Base-by-base conservation (phyloP, 345 rosid genomes). In the Rhizophora apiculata region DNA sequence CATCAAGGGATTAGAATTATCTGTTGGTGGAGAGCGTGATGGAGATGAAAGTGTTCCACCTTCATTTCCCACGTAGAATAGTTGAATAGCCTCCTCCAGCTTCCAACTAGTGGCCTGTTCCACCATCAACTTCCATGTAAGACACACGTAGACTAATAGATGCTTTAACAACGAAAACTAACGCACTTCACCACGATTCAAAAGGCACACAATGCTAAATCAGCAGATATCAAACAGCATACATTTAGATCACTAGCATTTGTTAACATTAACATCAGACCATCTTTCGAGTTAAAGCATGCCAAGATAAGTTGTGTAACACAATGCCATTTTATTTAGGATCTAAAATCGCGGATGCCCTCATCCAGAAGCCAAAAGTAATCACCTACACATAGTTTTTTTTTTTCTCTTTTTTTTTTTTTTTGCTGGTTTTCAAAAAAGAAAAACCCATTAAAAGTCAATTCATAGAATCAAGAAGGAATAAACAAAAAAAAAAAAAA, bases 101-200 rank as follows among this genome's bases (percentile, higher is more conserved):
- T 89, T 89, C 99, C 99, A 96, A 79, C 89, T 84, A 21, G 99
- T 96, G 8, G 97, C 96, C 99, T 96, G 73, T 72, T 81, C 31
- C 64, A 63, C 53, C 66, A 60, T 13, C 68, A 62, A 29, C n/a
- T 64, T 59, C 10, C 34, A 58, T 49, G 22, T 10, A 30, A 48
- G 58, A 69, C 27, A 59, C 36, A 58, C 26, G 39, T 0, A 48
- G 24, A 20, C 64, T 56, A 60, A 49, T 29, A 19, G 22, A n/a
- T 48, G 24, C 36, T 37, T 29, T 13, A 24, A 77, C 58, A 15
- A 13, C 15, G 15, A 43, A 3, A 43, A 43, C 18, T 13, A 1
- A 46, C 16, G 37, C 32, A 29, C 15, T 9, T 53, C 2, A 29
- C 63, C 7, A 39, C 9, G 24, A 63, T 29, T 39, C 22, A 56